Percentiles rank a stretch among this genome's conserved stretches.
Conservation (phyloP, 441 rosid species). For the Erodium trifolium region DNA sequence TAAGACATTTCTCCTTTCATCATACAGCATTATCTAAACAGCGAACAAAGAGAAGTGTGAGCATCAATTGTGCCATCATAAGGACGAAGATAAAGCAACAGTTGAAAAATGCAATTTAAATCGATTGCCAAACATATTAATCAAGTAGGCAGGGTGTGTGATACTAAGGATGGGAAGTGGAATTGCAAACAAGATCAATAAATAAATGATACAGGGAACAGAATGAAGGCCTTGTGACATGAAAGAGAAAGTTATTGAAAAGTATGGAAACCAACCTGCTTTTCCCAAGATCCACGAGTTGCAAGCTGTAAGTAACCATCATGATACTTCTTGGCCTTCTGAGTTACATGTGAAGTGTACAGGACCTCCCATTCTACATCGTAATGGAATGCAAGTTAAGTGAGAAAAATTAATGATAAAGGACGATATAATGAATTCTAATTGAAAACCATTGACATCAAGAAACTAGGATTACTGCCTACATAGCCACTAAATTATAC, state of each 20-base stretch:
- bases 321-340: slow-evolving; percentile 49
- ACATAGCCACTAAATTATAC: background rate
- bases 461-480: background rate
- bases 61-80: background rate
- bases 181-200: background rate
- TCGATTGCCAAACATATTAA: background rate
- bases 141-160: background rate
- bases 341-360: slow-evolving; percentile 44
- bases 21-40: slow-evolving; percentile 15
- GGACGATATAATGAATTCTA: background rate
- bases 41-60: slow-evolving; percentile 8
- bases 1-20: slow-evolving; percentile 16
- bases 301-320: slow-evolving; percentile 40
- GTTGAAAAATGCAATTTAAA: background rate
- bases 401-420: background rate
- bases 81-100: background rate
- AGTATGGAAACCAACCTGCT: slow-evolving; percentile 31
- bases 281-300: slow-evolving; percentile 31
- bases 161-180: background rate
- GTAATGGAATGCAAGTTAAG: background rate
- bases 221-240: slow-evolving; percentile 5
- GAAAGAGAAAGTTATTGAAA: background rate
- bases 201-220: background rate
- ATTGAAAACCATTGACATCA: background rate
- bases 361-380: slow-evolving; percentile 43